These are phyloP conservation scores for Dactylella cylindrospora DNA, from an alignment of 2,329 filamentous ascomycete species.

Conservation along the genomic window DNA sequence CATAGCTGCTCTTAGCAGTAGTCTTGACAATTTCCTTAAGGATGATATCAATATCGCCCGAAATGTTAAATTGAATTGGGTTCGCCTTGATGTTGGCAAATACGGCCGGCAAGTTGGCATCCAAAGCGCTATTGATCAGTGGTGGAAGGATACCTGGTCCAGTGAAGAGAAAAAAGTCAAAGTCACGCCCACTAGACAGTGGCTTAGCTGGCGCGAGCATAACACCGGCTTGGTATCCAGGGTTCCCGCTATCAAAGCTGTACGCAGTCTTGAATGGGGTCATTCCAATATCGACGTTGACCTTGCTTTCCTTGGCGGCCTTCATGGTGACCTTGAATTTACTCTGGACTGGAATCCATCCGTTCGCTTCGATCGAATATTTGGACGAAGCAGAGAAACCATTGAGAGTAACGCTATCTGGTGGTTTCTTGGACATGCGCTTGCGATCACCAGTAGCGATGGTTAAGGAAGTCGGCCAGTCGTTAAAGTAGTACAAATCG, in stretches of 20 bases:
- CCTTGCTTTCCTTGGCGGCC: slow-evolving; percentile 3
- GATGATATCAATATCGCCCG: slow-evolving; percentile 24
- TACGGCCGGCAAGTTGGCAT: slow-evolving; percentile 25
- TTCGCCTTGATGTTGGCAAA: slow-evolving; percentile 24
- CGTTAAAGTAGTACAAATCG: slow-evolving; percentile 39
- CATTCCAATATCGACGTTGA: slow-evolving; percentile 26
- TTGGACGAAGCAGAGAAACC: slow-evolving; percentile 7
- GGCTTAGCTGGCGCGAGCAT: slow-evolving; percentile 33
- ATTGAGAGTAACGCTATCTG: background rate
- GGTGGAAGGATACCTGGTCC: slow-evolving; percentile 22
- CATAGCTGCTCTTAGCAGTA: slow-evolving; percentile 21
- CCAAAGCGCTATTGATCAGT: slow-evolving; percentile 27
- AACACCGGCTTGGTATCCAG: slow-evolving; percentile 11
- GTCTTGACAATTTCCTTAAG: slow-evolving; percentile 29
- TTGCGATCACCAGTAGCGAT: slow-evolving; percentile 1
- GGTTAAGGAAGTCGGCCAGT: slow-evolving; percentile 21
- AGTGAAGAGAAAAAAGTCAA: slow-evolving; percentile 38
- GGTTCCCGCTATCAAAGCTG: background rate
- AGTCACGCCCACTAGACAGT: slow-evolving; percentile 21
- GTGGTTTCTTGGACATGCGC: slow-evolving; percentile 23
- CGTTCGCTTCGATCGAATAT: slow-evolving; percentile 26
- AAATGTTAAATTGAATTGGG: slow-evolving; percentile 4
- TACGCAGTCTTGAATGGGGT: slow-evolving; percentile 27
- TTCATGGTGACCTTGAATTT: slow-evolving; percentile 14
- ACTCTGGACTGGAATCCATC: slow-evolving; percentile 32